Evolutionary conservation across 192 early-diverging fungal genomes (phyloP).

Genomic region (Mortierella hygrophila): DNA sequence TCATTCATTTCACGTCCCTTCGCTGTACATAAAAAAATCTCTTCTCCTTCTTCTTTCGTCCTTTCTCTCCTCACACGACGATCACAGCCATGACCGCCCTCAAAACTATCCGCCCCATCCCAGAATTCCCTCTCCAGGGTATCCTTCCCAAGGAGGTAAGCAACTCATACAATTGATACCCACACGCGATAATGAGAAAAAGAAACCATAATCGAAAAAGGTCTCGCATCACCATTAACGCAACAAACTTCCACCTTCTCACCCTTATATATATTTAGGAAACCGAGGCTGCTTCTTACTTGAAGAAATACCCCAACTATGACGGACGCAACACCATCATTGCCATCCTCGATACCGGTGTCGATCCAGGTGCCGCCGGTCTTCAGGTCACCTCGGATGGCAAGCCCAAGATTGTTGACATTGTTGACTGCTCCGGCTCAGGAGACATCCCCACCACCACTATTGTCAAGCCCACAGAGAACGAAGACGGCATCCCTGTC

Average conservation of each 20-base stretch:
- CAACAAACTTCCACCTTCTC: too few species aligned
- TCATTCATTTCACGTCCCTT: neutral
- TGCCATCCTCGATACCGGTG: conserved; percentile 94
- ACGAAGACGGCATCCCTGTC: conserved; percentile 60
- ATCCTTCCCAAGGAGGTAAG: conserved; percentile 63
- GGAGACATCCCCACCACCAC: conserved; percentile 78
- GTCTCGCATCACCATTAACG: neutral
- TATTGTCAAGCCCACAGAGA: conserved; percentile 64
- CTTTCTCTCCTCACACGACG: neutral
- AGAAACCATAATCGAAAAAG: neutral
- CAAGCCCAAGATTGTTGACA: conserved; percentile 90
- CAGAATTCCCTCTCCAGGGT: conserved; percentile 58
- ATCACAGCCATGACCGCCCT: conserved; percentile 45
- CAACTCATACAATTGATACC: neutral
- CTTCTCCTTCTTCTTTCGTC: neutral
- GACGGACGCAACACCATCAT: conserved; percentile 93
- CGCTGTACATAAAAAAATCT: neutral
- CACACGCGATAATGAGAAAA: too few species aligned
- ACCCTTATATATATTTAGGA: conserved; percentile 55
- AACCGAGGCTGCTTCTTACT: conserved; percentile 86
- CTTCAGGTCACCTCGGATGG: conserved; percentile 90
- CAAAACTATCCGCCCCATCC: conserved; percentile 58
- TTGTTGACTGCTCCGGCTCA: conserved; percentile 95
- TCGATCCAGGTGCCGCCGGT: conserved; percentile 94
- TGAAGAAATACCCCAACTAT: conserved; percentile 85